Percentiles rank a stretch among this genome's conserved stretches.
These are phyloP conservation scores for Paracoccidioides brasiliensis DNA, from an alignment of 2,329 filamentous ascomycete genomes.

Conservation along the genomic window DNA sequence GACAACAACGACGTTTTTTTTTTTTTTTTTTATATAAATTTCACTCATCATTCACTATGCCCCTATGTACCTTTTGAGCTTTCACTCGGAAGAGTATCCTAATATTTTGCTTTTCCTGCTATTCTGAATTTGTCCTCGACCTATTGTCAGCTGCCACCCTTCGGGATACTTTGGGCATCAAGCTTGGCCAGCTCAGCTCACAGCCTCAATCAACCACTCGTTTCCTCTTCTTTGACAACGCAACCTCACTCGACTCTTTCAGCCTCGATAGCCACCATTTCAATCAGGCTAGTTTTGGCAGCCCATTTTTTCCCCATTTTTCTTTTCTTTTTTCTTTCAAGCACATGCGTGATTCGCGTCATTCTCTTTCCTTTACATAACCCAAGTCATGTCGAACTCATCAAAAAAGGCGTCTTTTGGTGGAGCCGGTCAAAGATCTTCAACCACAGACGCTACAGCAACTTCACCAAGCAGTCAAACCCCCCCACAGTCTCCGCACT, in stretches of 20 bases:
- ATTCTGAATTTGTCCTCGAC: neutral
- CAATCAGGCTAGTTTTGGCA: neutral
- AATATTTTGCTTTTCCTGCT: neutral
- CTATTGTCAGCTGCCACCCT: neutral
- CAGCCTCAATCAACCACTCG: constrained; percentile 1
- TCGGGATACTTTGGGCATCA: neutral
- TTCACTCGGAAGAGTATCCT: neutral
- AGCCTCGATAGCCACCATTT: neutral
- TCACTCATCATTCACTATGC: neutral
- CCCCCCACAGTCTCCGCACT: constrained; percentile 38
- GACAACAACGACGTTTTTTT: neutral
- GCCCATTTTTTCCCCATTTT: too few species aligned
- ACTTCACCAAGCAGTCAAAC: constrained; percentile 21
- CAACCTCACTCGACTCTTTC: neutral
- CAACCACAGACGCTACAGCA: neutral
- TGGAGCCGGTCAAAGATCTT: constrained; percentile 2
- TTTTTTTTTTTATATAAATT: neutral
- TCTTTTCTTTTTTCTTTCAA: neutral
- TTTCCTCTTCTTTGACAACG: neutral
- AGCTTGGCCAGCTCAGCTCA: neutral
- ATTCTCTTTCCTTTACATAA: neutral
- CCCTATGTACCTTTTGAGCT: neutral
- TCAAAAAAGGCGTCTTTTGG: neutral
- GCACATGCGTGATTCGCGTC: constrained; percentile 2
- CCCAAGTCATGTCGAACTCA: constrained; percentile 9